phyloP scores from a whole-genome alignment of 192 early-diverging fungal genomes.

The Geranomyces variabilis region DNA sequence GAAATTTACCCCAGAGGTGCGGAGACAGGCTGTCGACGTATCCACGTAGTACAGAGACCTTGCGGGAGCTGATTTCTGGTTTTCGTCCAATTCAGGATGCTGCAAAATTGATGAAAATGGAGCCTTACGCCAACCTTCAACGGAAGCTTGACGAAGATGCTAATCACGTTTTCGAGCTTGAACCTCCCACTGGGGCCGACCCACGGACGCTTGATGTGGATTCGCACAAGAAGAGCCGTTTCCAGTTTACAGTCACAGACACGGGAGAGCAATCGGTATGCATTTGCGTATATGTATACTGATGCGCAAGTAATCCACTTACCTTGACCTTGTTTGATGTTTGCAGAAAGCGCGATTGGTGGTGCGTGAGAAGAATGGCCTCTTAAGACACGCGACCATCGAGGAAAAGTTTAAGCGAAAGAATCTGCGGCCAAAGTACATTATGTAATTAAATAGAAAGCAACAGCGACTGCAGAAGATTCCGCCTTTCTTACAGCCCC shows the following conservation, averaged over 20 bases:
- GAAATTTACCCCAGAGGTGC: slow-evolving; percentile 64
- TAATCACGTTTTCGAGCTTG: slow-evolving; percentile 36
- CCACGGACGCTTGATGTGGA: slow-evolving; percentile 38
- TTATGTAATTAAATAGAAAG: slow-evolving; percentile 33
- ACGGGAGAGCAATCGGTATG: slow-evolving; percentile 43
- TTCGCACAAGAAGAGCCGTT: slow-evolving; percentile 44
- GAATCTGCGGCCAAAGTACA: slow-evolving; percentile 40
- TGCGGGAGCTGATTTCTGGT: neutral
- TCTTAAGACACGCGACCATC: slow-evolving; percentile 49
- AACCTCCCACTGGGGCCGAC: slow-evolving; percentile 26
- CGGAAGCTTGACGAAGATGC: slow-evolving; percentile 42
- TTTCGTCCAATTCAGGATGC: slow-evolving; percentile 58
- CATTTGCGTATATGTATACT: too few species aligned
- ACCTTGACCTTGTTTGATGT: neutral
- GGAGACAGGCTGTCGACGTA: too few species aligned
- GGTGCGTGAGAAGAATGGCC: slow-evolving; percentile 64
- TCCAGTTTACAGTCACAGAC: slow-evolving; percentile 66
- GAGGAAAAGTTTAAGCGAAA: slow-evolving; percentile 43
- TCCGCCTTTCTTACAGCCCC: neutral
- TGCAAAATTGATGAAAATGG: slow-evolving; percentile 74
- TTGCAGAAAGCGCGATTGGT: slow-evolving; percentile 55
- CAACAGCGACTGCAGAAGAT: neutral
- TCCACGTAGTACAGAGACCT: too few species aligned
- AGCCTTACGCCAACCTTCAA: slow-evolving; percentile 56
- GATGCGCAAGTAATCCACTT: neutral